Conservation (phyloP, 805 yeast species). For the Zygosaccharomyces gambellarensis region DNA sequence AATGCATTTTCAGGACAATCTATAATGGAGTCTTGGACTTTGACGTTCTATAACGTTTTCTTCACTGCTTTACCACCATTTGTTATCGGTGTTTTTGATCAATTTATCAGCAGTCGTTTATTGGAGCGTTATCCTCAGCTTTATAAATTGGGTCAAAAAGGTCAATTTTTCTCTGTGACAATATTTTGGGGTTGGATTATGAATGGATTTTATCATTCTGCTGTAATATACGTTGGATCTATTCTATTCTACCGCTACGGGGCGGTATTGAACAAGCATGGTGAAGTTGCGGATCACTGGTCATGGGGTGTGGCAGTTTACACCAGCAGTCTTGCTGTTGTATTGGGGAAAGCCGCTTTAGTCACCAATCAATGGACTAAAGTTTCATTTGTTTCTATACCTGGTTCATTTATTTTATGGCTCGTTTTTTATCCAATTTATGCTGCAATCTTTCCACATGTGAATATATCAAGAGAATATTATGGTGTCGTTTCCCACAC, state of each 20-base stretch:
- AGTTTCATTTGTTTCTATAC: conserved; percentile 85
- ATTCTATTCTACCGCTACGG: conserved; percentile 65
- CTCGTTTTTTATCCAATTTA: conserved; percentile 80
- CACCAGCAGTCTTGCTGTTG: conserved; percentile 82
- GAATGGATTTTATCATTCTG: conserved; percentile 93
- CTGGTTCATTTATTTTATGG: conserved; percentile 89
- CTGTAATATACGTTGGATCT: conserved; percentile 71
- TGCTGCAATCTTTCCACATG: conserved; percentile 76
- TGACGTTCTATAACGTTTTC: conserved; percentile 90
- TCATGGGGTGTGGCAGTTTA: conserved; percentile 88
- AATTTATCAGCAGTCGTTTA: conserved; percentile 85
- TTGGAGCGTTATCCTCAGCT: conserved; percentile 89
- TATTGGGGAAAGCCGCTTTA: conserved; percentile 91
- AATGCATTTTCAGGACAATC: conserved; percentile 95
- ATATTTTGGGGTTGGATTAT: conserved; percentile 97
- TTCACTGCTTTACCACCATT: conserved; percentile 95
- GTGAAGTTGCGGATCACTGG: conserved; percentile 83
- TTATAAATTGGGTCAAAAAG: conserved; percentile 83
- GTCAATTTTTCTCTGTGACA: conserved; percentile 81
- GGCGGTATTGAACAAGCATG: conserved; percentile 53
- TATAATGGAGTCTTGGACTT: conserved; percentile 94
- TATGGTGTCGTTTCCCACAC: conserved; percentile 71
- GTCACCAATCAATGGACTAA: conserved; percentile 93
- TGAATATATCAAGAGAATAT: conserved; percentile 78
- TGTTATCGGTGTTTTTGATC: conserved; percentile 94